These are phyloP conservation scores for Tulasnella sp. DNA, from an alignment of 768 basidiomycete species.

Conservation along the genomic window DNA sequence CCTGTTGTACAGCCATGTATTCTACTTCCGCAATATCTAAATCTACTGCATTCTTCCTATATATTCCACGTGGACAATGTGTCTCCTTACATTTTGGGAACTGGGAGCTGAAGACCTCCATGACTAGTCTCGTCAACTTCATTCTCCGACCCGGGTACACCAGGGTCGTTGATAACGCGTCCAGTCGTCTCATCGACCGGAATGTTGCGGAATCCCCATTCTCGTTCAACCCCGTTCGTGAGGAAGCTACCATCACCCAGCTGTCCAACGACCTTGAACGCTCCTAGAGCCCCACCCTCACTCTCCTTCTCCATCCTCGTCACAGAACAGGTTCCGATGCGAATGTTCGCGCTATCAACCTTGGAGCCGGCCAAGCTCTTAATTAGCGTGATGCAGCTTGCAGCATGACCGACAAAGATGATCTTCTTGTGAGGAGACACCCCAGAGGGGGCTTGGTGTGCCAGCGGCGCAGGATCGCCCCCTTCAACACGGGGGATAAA, in stretches of 20 bases:
- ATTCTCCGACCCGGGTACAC: conserved; percentile 57
- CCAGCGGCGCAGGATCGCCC: conserved; percentile 29
- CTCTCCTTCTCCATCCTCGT: conserved; percentile 32
- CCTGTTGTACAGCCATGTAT: conserved; percentile 15
- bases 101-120: conserved; percentile 33
- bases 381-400: conserved; percentile 59
- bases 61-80: neutral
- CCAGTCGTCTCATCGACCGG: conserved; percentile 43
- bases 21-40: neutral
- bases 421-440: conserved; percentile 39
- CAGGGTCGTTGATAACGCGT: conserved; percentile 62
- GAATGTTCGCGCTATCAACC: conserved; percentile 37
- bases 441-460: neutral
- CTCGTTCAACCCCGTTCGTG: conserved; percentile 49
- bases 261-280: conserved; percentile 39
- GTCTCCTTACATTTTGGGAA: conserved; percentile 3
- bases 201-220: conserved; percentile 79
- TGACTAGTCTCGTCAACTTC: conserved; percentile 54
- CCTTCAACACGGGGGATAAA: conserved; percentile 48
- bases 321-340: conserved; percentile 70
- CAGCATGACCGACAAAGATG: conserved; percentile 66
- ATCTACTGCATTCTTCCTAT: neutral
- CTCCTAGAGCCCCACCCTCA: conserved; percentile 31
- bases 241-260: conserved; percentile 55
- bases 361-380: conserved; percentile 50